Base-by-base conservation (phyloP, 108 stramenopile genomes). In the Fragilariopsis cylindrus region DNA sequence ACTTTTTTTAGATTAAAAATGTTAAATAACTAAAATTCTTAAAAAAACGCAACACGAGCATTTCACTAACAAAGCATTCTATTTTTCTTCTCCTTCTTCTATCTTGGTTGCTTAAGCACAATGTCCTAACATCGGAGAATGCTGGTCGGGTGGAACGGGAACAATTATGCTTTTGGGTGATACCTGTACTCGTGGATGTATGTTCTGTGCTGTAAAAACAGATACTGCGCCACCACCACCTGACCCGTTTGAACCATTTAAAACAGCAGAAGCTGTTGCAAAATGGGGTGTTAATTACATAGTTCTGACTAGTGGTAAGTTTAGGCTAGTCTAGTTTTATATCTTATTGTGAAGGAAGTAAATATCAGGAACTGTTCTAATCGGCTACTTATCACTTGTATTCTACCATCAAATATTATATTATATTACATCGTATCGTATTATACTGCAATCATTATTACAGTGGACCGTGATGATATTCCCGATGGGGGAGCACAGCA, bases 91-190 rank as follows among this genome's bases (percentile, higher is more conserved):
- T 30, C 30, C 30, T 30, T 30, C 30, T 30, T 30, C 30, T 30
- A 30, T 30, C 30, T 30, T 30, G 30, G 30, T 30, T 30, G 30
- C 30, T 30, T 30, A 30, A 30, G 99, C 99, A 48, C 93, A 92
- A 71, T 99, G 99, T 76, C 99, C 99, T 44, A 99, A 99, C 84
- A 95, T 98, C 66, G 99, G 99, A 50, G 99, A 99, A 80, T 99
- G 99, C 73, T 99, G 99, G 99, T 94, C 92, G 80, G 99, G 99
- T 7, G 99, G 98, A 7, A 99, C 98, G 3, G 99, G 97, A 13
- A 99, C 99, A 0, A 98, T 99, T 70, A 99, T 99, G 99, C 78
- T 99, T 19, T 72, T 99, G 84, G 99, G 99, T 5, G 99, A 99
- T 76, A 98, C 98, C 1, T 99, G 98, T 75, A 99, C 98, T 6